A percentile compares a stretch with the other conserved stretches of the same genome.
phyloP scores from a whole-genome alignment of 305 asterid genomes.

The Solanum aculeatissimum region DNA sequence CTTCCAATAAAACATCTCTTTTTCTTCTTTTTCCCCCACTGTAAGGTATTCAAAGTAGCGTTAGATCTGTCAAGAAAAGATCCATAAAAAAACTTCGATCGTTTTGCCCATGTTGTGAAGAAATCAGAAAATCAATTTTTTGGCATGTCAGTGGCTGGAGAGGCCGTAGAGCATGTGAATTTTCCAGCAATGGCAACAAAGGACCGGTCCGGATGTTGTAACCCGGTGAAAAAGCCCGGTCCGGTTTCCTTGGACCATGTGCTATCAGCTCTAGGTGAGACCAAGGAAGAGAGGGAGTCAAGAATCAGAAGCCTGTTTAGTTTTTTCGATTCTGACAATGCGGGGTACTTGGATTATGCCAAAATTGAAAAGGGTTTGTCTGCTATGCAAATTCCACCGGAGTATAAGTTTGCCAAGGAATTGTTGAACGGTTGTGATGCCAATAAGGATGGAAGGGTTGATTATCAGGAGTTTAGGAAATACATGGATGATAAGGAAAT shows the following conservation, averaged over 20 bases:
- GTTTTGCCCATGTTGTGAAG: background rate
- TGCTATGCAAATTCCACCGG: constrained; percentile 90
- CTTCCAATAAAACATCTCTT: background rate
- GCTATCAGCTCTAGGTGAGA: constrained; percentile 69
- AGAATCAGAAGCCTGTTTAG: constrained; percentile 67
- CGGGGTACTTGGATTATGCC: constrained; percentile 64
- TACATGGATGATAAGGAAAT: constrained; percentile 99
- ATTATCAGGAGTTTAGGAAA: constrained; percentile 88
- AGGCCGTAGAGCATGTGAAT: constrained; percentile 48
- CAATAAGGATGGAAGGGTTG: constrained; percentile 91
- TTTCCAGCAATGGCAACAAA: constrained; percentile 36
- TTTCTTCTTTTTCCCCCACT: background rate
- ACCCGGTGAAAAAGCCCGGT: constrained; percentile 73
- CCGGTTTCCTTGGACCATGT: constrained; percentile 91
- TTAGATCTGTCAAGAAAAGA: background rate
- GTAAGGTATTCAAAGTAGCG: background rate
- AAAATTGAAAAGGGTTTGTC: constrained; percentile 83
- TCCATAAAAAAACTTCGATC: background rate
- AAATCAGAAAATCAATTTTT: background rate
- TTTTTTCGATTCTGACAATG: constrained; percentile 63
- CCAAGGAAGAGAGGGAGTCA: constrained; percentile 77
- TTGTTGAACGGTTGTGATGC: constrained; percentile 78
- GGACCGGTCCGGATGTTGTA: constrained; percentile 61
- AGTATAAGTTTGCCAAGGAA: constrained; percentile 97
- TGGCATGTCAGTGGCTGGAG: constrained; percentile 25